Base-by-base conservation (phyloP, 345 rosid genomes). In the Angophora floribunda region DNA sequence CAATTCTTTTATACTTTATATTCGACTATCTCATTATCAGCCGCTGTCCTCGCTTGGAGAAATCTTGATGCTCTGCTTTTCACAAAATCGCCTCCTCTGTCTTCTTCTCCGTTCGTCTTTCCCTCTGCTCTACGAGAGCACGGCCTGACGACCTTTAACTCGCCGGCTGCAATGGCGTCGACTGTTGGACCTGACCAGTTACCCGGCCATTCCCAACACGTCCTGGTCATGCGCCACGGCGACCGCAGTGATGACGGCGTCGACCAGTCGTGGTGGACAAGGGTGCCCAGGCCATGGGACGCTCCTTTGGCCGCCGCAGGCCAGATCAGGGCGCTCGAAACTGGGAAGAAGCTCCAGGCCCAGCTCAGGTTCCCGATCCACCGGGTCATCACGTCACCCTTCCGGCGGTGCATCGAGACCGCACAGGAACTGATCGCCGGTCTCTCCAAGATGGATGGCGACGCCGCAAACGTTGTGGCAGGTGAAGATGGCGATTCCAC, bases 141-240 rank as follows among this genome's bases (percentile, higher is more conserved):
- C 67, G 5, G 67, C 67, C 67, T 59, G 30, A 0, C 67, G 67
- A 59, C 67, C 30, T 26, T n/a, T 11, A 59, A 59, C 67, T 59
- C 67, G 30, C 15, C 32, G 67, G 30, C 30, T 59, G 32, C 67
- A 11, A 26, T 59, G 67, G 67, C 67, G 30, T 59, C 67, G 2
- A 59, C 67, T 30, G 7, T 26, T 30, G 15, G 0, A 26, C 67
- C 67, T 59, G 30, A 59, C 7, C 15, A 59, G 30, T 89, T 87
- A 26, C 67, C 67, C 26, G 14, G 26, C 7, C 15, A 59, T 13
- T 89, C 87, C 90, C 99, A 96, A 88, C 91, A 95, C 92, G 92
- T 95, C 55, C 90, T 97, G 88, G 98, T 97, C 28, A 94, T 97
- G 97, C 93, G 99, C 49, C 99, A 96, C 91, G 98, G 98, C 13